These are phyloP conservation scores for Passiflora organensis DNA, from an alignment of 345 rosid genomes.

Conservation along the genomic window DNA sequence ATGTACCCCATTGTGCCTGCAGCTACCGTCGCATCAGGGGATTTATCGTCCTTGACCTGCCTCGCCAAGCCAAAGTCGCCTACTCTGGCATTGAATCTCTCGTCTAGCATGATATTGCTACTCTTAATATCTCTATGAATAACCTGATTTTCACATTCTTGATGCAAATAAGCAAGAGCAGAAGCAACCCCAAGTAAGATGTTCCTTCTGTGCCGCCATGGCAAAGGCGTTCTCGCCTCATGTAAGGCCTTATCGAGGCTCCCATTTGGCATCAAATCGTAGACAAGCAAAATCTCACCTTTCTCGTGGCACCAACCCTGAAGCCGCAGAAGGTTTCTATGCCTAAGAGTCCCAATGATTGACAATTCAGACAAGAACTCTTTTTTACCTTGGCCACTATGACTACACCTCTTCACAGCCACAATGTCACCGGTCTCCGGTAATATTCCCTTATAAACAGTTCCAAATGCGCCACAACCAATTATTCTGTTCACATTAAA, in stretches of 20 bases:
- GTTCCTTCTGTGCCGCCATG: conserved; percentile 73
- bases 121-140: conserved; percentile 90
- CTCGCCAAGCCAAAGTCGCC: conserved; percentile 96
- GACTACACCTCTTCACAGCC: conserved; percentile 91
- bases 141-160: conserved; percentile 94
- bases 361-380: conserved; percentile 87
- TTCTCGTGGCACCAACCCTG: conserved; percentile 96
- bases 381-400: conserved; percentile 71
- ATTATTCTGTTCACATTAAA: conserved; percentile 65
- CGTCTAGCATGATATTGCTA: conserved; percentile 91
- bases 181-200: conserved; percentile 83
- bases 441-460: conserved; percentile 79
- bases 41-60: conserved; percentile 77
- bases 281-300: conserved; percentile 81
- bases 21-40: conserved; percentile 90
- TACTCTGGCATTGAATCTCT: conserved; percentile 70
- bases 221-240: conserved; percentile 62
- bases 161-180: conserved; percentile 89
- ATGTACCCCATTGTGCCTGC: conserved; percentile 99
- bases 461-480: conserved; percentile 94
- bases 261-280: conserved; percentile 93
- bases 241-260: conserved; percentile 89
- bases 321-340: conserved; percentile 80
- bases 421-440: conserved; percentile 63
- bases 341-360: conserved; percentile 78